Conservation (phyloP, 768 basidiomycete genomes). For the Tulasnella sp. region DNA sequence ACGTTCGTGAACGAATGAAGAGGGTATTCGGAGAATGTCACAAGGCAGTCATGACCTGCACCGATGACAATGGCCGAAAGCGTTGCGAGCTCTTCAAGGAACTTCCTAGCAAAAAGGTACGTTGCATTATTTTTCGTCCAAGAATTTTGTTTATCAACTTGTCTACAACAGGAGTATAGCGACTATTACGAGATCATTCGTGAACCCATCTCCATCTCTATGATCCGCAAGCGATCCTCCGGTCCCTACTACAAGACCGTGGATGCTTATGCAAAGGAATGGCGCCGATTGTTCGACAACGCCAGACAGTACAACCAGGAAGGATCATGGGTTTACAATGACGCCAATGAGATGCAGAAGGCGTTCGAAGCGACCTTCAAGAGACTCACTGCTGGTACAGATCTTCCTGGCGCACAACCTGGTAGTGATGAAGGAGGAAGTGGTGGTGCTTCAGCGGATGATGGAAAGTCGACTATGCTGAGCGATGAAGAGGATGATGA, state of each 20-base stretch:
- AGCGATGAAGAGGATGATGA: constrained; percentile 14
- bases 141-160: neutral
- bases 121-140: constrained; percentile 18
- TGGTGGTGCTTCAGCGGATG: neutral
- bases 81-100: constrained; percentile 81
- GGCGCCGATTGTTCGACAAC: constrained; percentile 86
- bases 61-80: constrained; percentile 60
- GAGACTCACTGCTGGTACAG: constrained; percentile 48
- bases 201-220: constrained; percentile 76
- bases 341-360: constrained; percentile 90
- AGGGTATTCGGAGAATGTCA: constrained; percentile 66
- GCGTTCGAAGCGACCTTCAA: constrained; percentile 64
- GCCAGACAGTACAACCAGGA: constrained; percentile 90
- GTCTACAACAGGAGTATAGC: constrained; percentile 56
- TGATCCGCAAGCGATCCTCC: constrained; percentile 65
- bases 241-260: constrained; percentile 57
- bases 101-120: constrained; percentile 58
- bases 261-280: constrained; percentile 59
- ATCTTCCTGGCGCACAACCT: constrained; percentile 58
- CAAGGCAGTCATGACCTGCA: constrained; percentile 57
- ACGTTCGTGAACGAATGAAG: constrained; percentile 62
- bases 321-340: constrained; percentile 87
- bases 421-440: neutral
- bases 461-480: constrained; percentile 4
- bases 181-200: constrained; percentile 86